Base-by-base conservation (phyloP, 139 green algal genomes). In the Cymbomonas tetramitiformis region DNA sequence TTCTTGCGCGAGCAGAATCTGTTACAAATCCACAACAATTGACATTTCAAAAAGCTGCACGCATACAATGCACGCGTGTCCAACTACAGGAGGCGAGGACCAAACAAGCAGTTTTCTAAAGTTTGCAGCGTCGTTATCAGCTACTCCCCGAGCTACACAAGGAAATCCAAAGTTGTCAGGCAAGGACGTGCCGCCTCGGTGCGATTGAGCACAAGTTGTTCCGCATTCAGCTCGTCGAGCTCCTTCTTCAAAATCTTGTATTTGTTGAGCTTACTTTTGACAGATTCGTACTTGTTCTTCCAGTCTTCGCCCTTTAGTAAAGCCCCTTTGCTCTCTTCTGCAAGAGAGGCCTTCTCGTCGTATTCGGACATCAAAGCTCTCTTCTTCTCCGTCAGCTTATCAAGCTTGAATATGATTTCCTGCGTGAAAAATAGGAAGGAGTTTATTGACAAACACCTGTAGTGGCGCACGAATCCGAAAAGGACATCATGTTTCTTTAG, bases 181-280 rank as follows among this genome's bases (percentile, higher is more conserved):
- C n/a, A n/a, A n/a, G n/a, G n/a, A n/a, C n/a, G n/a, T n/a, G n/a
- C n/a, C n/a, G 7, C 54, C 30, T 55, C 32, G n/a, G 40, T 64
- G 6, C 10, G 5, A n/a, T 21, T 26, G 6, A 41, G 23, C 30
- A 41, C 39, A 25, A 31, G 6, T 26, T 21, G 15, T 43, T 57
- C 40, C 40, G 10, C 23, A 30, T 3, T 56, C 12, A 64, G 38
- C 40, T 56, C 23, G 40, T 51, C 28, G n/a, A 38, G 19, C 30
- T 33, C 34, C 18, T 24, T 15, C 44, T 65, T 65, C 26, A 56
- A 30, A 19, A 23, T 7, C 46, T 65, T 54, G 43, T 65, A 65
- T 33, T 25, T 38, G 4, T 12, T 21, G 21, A 55, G 46, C 57
- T 57, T 41, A 29, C n/a, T 4, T 33, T 65, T 65, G 4, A 65